A percentile compares a stretch with the other conserved stretches of the same genome.
Evolutionary conservation across 768 basidiomycete genomes (phyloP).

Genomic region (Tulasnella sp.): DNA sequence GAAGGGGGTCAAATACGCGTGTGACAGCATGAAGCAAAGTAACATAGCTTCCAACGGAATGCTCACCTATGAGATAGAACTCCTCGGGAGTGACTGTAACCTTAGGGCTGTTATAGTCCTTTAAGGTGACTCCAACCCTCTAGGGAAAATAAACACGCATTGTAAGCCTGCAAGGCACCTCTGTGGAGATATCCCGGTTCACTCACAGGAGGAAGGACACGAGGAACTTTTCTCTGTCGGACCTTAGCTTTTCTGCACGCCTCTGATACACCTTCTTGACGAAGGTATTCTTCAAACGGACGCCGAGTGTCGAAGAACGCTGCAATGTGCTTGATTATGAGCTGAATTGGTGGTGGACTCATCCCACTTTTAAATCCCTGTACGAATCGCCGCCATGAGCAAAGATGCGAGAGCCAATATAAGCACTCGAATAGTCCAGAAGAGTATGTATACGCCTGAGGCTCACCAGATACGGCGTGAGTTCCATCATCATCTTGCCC

Average conservation of each 20-base stretch:
- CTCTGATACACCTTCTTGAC: background rate
- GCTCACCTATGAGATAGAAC: background rate
- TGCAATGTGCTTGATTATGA: background rate
- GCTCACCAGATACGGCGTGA: background rate
- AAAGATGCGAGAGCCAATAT: background rate
- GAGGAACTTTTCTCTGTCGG: background rate
- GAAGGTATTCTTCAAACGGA: background rate
- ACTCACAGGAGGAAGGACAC: background rate
- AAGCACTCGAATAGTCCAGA: background rate
- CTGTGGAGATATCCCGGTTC: background rate
- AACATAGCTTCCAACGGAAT: background rate
- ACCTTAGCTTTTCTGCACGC: background rate
- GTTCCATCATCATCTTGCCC: background rate
- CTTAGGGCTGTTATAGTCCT: background rate
- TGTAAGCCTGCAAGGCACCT: too few relatives aligned
- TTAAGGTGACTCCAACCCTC: background rate
- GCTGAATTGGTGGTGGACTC: background rate
- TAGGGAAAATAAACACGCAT: background rate
- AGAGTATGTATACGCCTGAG: background rate
- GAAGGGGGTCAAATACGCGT: background rate
- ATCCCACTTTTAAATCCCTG: background rate
- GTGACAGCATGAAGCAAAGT: background rate
- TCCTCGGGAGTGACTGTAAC: background rate
- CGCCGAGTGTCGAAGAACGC: slow-evolving; percentile 7
- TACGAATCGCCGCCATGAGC: background rate